Evolutionary conservation across 2,329 filamentous ascomycete species (phyloP).

Genomic region (Ramularia endophylla): DNA sequence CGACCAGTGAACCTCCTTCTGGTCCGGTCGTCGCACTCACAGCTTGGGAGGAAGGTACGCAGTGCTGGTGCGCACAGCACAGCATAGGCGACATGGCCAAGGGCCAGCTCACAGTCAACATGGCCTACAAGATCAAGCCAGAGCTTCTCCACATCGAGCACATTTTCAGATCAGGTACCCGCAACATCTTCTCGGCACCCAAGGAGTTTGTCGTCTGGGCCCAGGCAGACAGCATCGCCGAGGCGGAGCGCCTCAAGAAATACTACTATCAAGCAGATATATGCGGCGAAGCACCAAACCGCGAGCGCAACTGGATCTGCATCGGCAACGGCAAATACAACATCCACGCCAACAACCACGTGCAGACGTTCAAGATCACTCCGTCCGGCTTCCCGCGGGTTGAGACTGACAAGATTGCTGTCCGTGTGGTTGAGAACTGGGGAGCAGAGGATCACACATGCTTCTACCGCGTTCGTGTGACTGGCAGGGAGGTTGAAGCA

Average conservation of each 20-base stretch:
- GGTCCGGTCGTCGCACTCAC: constrained; percentile 49
- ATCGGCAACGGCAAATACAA: constrained; percentile 38
- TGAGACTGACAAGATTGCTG: constrained; percentile 30
- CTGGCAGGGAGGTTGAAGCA: constrained; percentile 34
- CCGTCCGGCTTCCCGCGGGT: constrained; percentile 24
- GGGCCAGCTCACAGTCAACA: constrained; percentile 57
- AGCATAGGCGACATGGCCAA: constrained; percentile 45
- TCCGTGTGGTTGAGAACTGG: constrained; percentile 40
- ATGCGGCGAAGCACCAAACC: constrained; percentile 14
- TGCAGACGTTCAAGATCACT: too few relatives aligned
- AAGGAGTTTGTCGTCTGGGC: constrained; percentile 43
- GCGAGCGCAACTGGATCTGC: constrained; percentile 32
- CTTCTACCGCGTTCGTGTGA: constrained; percentile 41
- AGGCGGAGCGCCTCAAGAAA: constrained; percentile 16
- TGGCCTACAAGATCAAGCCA: constrained; percentile 34
- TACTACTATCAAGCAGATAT: too few relatives aligned
- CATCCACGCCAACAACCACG: constrained; percentile 35
- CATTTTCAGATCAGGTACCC: constrained; percentile 35
- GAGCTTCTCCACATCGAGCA: constrained; percentile 42
- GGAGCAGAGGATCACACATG: constrained; percentile 40
- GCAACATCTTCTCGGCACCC: constrained; percentile 38
- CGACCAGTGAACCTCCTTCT: not conserved
- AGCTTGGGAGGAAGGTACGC: constrained; percentile 70
- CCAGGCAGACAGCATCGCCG: constrained; percentile 21
- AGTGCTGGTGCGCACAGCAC: constrained; percentile 74